phyloP scores from a whole-genome alignment of 495 filamentous ascomycete genomes.

The Cenococcum geophilum region DNA sequence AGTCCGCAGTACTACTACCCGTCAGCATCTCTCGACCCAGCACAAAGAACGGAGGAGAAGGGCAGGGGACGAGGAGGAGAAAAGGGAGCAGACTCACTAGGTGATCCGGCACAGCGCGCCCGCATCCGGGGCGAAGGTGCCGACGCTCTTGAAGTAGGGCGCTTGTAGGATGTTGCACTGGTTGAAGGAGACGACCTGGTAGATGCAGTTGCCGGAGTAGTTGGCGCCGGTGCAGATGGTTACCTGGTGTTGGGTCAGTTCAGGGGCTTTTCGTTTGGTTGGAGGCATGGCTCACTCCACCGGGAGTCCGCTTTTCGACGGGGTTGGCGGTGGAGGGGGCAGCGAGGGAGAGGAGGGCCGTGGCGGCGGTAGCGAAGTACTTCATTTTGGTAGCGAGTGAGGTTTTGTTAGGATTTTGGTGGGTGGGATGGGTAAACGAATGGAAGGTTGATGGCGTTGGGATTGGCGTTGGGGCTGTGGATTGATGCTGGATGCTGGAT shows the following conservation, averaged over 20 bases:
- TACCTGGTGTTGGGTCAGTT: too few species aligned
- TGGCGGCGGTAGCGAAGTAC: conserved; percentile 8
- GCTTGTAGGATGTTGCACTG: conserved; percentile 7
- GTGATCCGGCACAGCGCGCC: conserved; percentile 24
- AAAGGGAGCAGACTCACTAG: conserved; percentile 16
- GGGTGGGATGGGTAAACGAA: conserved; percentile 3
- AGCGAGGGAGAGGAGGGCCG: conserved; percentile 14
- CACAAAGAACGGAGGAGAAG: background rate
- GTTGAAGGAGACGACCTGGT: conserved; percentile 11
- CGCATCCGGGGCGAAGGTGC: conserved; percentile 8
- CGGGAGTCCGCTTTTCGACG: conserved; percentile 10
- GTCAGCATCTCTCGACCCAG: conserved; percentile 4
- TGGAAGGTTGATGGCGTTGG: background rate
- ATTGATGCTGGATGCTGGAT: conserved; percentile 1
- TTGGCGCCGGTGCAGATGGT: conserved; percentile 17
- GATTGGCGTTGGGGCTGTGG: background rate
- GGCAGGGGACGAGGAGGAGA: too few species aligned
- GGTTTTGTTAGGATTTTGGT: background rate
- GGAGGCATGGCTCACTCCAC: background rate
- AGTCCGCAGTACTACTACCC: conserved; percentile 13
- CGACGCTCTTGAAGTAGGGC: conserved; percentile 16
- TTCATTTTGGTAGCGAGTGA: conserved; percentile 18
- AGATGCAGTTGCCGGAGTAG: conserved; percentile 11
- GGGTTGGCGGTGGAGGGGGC: conserved; percentile 9
- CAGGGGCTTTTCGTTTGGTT: too few species aligned